Conservation (phyloP, 2,329 filamentous ascomycete species). For the Sphaerulina vaccinii region DNA sequence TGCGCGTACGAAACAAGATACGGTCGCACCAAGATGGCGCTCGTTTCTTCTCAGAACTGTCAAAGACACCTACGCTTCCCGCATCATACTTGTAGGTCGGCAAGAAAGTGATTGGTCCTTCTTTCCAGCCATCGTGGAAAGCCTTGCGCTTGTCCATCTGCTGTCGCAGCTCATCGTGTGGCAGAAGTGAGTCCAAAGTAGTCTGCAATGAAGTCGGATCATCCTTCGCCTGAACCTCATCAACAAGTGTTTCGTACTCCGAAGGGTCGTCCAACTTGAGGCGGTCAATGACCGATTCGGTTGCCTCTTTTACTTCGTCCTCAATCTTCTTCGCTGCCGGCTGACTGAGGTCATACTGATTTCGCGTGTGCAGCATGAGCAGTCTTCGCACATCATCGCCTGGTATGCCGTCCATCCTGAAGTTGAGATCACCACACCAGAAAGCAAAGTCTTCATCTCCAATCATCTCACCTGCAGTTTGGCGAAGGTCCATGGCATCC, state of each 20-base stretch:
- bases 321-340: conserved; percentile 37
- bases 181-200: conserved; percentile 79
- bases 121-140: conserved; percentile 88
- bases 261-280: conserved; percentile 11
- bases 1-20: conserved; percentile 78
- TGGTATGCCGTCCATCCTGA: conserved; percentile 81
- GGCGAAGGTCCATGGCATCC: conserved; percentile 61
- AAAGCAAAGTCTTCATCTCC: conserved; percentile 92
- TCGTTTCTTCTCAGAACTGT: conserved; percentile 90
- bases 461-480: conserved; percentile 62
- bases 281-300: conserved; percentile 25
- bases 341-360: conserved; percentile 65
- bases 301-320: conserved; percentile 35
- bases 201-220: conserved; percentile 87
- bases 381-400: conserved; percentile 86
- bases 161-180: conserved; percentile 81
- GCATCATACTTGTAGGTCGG: conserved; percentile 98
- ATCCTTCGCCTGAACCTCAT: conserved; percentile 53
- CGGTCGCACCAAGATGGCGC: conserved; percentile 97
- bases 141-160: conserved; percentile 73
- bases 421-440: conserved; percentile 96
- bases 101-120: conserved; percentile 82
- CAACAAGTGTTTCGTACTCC: conserved; percentile 26
- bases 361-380: conserved; percentile 76
- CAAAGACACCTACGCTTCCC: conserved; percentile 87